These are phyloP conservation scores for Fusarium guadeloupense DNA, from an alignment of 2,329 filamentous ascomycete genomes.

Conservation along the genomic window DNA sequence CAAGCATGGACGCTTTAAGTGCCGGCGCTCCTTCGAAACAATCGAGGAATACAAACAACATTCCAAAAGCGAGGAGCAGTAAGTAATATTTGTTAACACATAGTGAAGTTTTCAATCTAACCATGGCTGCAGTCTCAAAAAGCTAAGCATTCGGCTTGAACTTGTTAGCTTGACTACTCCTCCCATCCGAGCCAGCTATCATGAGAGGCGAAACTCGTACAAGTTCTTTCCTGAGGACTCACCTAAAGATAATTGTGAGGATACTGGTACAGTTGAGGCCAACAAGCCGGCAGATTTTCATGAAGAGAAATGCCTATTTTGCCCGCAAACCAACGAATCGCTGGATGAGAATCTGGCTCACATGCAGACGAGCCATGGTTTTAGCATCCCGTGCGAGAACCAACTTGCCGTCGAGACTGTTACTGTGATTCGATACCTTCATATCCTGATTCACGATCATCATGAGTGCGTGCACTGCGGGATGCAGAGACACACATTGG, in stretches of 20 bases:
- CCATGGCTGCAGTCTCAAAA: neutral
- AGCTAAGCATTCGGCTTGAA: neutral
- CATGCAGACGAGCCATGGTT: constrained; percentile 60
- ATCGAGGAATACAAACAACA: neutral
- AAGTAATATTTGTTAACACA: neutral
- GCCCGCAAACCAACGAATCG: neutral
- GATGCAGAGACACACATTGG: constrained; percentile 51
- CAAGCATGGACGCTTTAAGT: neutral
- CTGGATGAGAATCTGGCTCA: constrained; percentile 55
- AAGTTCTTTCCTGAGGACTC: no score
- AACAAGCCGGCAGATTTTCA: neutral
- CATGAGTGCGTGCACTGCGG: constrained; percentile 62
- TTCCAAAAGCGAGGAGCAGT: constrained; percentile 1
- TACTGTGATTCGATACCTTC: constrained; percentile 57
- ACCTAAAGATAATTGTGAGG: no score
- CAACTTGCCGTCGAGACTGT: constrained; percentile 56
- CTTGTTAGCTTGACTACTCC: neutral
- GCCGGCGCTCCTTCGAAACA: neutral
- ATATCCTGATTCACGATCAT: constrained; percentile 58
- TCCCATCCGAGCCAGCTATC: neutral
- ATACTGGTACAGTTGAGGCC: no score
- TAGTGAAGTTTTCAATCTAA: neutral
- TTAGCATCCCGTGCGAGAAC: constrained; percentile 53
- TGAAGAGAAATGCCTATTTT: constrained; percentile 5
- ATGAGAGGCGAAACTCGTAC: neutral